Conservation (phyloP, 2,329 filamentous ascomycete species). For the Xylariaceae sp. region DNA sequence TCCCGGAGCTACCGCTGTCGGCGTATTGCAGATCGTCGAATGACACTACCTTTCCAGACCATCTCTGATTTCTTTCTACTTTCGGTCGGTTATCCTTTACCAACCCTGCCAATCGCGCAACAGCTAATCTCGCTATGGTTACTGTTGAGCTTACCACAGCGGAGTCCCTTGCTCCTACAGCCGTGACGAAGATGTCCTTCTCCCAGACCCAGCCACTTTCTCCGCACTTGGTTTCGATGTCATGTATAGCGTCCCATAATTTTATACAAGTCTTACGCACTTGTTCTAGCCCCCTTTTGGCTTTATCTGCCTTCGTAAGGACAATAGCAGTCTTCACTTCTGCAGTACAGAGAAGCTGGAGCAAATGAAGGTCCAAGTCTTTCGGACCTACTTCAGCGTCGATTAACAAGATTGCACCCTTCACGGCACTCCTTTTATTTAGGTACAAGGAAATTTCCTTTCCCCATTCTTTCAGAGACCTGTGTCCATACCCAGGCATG, state of each 20-base stretch:
- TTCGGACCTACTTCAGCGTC: conserved; percentile 60
- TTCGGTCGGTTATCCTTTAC: conserved; percentile 34
- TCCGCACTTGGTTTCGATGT: conserved; percentile 28
- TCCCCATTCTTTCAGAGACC: conserved; percentile 57
- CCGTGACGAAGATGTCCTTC: conserved; percentile 41
- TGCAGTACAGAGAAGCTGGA: conserved; percentile 53
- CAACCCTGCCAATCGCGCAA: conserved; percentile 40
- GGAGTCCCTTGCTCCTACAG: conserved; percentile 36
- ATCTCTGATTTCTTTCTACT: conserved; percentile 44
- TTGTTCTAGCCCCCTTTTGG: conserved; percentile 36
- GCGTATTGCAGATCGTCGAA: conserved; percentile 43
- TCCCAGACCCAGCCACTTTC: conserved; percentile 38
- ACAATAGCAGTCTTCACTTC: conserved; percentile 55
- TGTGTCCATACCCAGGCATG: conserved; percentile 58
- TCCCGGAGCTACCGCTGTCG: neutral
- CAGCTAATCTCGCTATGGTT: conserved; percentile 37
- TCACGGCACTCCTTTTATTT: conserved; percentile 51
- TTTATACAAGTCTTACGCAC: conserved; percentile 36
- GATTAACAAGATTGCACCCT: conserved; percentile 59
- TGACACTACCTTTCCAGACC: conserved; percentile 43
- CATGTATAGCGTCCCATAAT: conserved; percentile 36
- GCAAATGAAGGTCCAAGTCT: conserved; percentile 52
- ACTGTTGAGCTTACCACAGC: conserved; percentile 32
- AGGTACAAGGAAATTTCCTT: conserved; percentile 59
- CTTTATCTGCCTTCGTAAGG: conserved; percentile 64